Evolutionary conservation across 768 basidiomycete genomes (phyloP).

Genomic region (Collybia nuda): DNA sequence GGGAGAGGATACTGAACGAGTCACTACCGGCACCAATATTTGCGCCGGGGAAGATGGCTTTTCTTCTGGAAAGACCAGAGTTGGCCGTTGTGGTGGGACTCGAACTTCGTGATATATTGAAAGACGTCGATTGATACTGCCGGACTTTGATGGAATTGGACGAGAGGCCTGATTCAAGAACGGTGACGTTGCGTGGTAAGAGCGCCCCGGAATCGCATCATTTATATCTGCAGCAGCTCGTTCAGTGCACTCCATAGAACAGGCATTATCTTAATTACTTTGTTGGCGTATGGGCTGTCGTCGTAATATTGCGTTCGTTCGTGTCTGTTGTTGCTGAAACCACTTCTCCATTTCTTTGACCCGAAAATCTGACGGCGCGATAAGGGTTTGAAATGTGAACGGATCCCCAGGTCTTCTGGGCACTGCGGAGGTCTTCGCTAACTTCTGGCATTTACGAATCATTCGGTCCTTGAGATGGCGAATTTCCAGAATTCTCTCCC

Average conservation of each 20-base stretch:
- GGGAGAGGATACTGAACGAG: conserved; percentile 30
- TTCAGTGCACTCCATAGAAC: neutral
- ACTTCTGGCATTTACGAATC: conserved; percentile 75
- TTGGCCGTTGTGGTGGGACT: neutral
- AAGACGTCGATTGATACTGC: neutral
- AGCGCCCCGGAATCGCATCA: neutral
- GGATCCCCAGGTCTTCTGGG: conserved; percentile 35
- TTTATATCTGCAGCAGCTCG: neutral
- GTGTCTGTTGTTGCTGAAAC: conserved; percentile 58
- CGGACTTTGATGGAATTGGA: neutral
- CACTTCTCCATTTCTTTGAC: conserved; percentile 81
- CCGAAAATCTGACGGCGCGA: conserved; percentile 71
- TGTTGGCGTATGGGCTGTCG: conserved; percentile 2
- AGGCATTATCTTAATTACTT: conserved; percentile 3
- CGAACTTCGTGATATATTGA: neutral
- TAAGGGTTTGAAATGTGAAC: conserved; percentile 60
- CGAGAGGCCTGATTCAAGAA: neutral
- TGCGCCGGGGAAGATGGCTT: conserved; percentile 9
- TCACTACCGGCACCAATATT: neutral
- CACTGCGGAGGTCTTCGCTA: conserved; percentile 46
- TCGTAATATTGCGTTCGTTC: conserved; percentile 26
- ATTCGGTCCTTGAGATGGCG: conserved; percentile 80
- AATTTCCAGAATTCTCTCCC: conserved; percentile 72
- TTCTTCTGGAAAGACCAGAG: neutral
- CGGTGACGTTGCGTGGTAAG: neutral